These are phyloP conservation scores for Jasminum sambac DNA, from an alignment of 257 asterid genomes.

Conservation along the genomic window DNA sequence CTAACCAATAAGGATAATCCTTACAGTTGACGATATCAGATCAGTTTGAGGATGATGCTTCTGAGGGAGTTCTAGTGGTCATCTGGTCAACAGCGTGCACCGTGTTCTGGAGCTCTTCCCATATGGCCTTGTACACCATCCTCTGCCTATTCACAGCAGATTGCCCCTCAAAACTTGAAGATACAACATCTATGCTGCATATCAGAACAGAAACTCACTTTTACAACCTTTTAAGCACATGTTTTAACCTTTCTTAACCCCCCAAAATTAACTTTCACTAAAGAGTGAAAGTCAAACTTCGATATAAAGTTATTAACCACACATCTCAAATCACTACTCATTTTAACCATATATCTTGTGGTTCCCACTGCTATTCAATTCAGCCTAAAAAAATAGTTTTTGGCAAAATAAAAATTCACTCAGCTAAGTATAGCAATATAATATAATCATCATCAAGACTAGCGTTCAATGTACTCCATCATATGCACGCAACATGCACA, in stretches of 20 bases:
- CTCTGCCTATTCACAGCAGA: conserved; percentile 92
- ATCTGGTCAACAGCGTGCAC: conserved; percentile 98
- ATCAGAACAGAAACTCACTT: background rate
- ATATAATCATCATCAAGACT: too few relatives aligned
- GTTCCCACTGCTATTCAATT: too few relatives aligned
- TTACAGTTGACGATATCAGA: background rate
- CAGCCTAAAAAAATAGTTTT: too few relatives aligned
- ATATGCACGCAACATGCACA: background rate
- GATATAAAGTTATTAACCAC: too few relatives aligned
- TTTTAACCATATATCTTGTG: too few relatives aligned
- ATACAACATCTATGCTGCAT: conserved; percentile 80
- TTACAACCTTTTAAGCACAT: background rate
- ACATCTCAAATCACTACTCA: too few relatives aligned
- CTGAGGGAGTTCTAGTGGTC: conserved; percentile 85
- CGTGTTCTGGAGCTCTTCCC: conserved; percentile 92
- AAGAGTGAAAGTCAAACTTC: too few relatives aligned
- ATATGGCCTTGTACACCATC: conserved; percentile 98
- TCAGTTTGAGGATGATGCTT: conserved; percentile 39
- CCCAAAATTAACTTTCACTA: too few relatives aligned
- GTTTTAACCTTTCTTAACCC: too few relatives aligned
- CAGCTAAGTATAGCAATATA: background rate
- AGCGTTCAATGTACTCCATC: too few relatives aligned
- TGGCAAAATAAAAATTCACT: too few relatives aligned
- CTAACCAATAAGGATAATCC: background rate
- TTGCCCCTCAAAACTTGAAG: conserved; percentile 87